These are phyloP conservation scores for Penicillium paxilli DNA, from an alignment of 495 filamentous ascomycete genomes.

Conservation along the genomic window DNA sequence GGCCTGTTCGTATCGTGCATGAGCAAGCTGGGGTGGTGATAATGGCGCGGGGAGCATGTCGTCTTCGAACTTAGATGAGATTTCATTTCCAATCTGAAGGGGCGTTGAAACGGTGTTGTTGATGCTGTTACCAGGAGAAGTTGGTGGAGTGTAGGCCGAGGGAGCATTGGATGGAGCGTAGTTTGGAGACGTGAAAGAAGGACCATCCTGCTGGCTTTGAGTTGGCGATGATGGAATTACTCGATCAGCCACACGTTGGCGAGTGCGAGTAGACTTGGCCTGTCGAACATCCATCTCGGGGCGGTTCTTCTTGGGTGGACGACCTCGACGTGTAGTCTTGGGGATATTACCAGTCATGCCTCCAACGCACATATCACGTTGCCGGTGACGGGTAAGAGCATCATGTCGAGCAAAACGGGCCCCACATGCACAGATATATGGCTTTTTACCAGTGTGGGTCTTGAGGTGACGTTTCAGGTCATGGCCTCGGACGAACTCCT, in stretches of 20 bases:
- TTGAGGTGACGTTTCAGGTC: constrained; percentile 96
- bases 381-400: constrained; percentile 88
- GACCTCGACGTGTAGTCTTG: constrained; percentile 65
- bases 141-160: constrained; percentile 50
- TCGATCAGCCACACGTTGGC: constrained; percentile 46
- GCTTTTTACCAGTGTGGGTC: constrained; percentile 92
- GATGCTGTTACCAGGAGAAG: constrained; percentile 41
- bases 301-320: constrained; percentile 61
- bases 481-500: constrained; percentile 94
- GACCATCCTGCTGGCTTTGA: constrained; percentile 26
- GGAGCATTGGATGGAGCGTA: constrained; percentile 42
- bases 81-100: constrained; percentile 43
- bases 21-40: constrained; percentile 30
- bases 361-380: constrained; percentile 92
- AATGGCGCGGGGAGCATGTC: constrained; percentile 39
- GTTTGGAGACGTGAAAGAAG: constrained; percentile 40
- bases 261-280: constrained; percentile 58
- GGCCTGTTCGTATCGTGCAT: constrained; percentile 24
- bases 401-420: constrained; percentile 92
- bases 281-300: constrained; percentile 66
- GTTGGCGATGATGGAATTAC: constrained; percentile 32
- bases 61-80: constrained; percentile 39
- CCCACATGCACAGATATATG: constrained; percentile 87
- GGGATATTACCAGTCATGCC: constrained; percentile 82
- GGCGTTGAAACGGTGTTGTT: constrained; percentile 47